A percentile compares a stretch with the other conserved stretches of the same genome.
Evolutionary conservation across 352 stramenopile genomes (phyloP).

Genomic region (Pythium sukuiense): DNA sequence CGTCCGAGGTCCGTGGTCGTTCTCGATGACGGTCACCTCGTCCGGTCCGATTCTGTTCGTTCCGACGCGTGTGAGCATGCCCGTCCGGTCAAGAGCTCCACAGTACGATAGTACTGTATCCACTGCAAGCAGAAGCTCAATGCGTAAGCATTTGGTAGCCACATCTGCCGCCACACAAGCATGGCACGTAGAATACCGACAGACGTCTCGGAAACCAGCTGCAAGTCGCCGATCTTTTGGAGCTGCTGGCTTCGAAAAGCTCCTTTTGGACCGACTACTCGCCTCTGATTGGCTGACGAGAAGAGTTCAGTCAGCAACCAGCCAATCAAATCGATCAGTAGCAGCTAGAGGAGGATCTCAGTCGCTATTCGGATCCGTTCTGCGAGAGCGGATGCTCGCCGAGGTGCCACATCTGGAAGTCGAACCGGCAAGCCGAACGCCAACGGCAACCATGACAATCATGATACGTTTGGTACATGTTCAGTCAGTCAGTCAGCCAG

Average conservation of each 20-base stretch:
- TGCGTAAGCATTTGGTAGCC: slow-evolving; percentile 15
- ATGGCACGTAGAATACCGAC: slow-evolving; percentile 13
- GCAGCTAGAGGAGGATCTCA: slow-evolving; percentile 8
- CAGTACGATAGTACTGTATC: neutral
- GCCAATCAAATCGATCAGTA: slow-evolving; percentile 18
- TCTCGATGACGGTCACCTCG: neutral
- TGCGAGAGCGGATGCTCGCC: slow-evolving; percentile 18
- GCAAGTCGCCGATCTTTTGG: neutral
- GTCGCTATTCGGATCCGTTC: slow-evolving; percentile 20
- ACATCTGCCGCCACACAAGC: slow-evolving; percentile 10
- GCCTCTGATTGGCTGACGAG: slow-evolving; percentile 12
- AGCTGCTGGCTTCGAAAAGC: slow-evolving; percentile 1
- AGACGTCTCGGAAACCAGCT: slow-evolving; percentile 19
- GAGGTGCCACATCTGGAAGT: slow-evolving; percentile 15
- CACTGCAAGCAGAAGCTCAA: slow-evolving; percentile 12
- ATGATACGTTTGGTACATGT: neutral
- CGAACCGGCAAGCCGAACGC: slow-evolving; percentile 3
- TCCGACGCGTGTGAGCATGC: neutral
- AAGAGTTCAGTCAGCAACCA: neutral
- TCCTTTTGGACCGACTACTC: slow-evolving; percentile 12
- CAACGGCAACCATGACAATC: neutral
- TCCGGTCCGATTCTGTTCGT: neutral
- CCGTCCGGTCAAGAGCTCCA: neutral
- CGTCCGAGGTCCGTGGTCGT: too few relatives aligned
- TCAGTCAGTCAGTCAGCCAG: neutral